phyloP scores from a whole-genome alignment of 2,329 filamentous ascomycete species.

The Coniella lustricola region DNA sequence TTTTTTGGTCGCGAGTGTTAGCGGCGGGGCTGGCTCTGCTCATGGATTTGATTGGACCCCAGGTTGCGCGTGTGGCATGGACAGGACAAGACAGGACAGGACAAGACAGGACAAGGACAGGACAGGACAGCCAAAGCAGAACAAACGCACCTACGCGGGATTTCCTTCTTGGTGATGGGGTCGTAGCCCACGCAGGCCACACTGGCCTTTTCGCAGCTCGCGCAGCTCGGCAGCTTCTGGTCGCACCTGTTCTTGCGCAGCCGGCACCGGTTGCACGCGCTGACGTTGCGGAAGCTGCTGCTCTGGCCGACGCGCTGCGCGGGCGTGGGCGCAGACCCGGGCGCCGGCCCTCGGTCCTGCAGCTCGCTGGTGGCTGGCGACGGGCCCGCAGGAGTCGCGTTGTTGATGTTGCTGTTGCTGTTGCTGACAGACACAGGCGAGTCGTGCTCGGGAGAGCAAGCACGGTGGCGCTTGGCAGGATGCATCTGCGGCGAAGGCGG shows the following conservation, averaged over 20 bases:
- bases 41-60: too few relatives aligned
- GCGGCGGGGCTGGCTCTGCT: too few relatives aligned
- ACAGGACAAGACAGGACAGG: too few relatives aligned
- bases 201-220: slow-evolving; percentile 85
- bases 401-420: too few relatives aligned
- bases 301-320: slow-evolving; percentile 46
- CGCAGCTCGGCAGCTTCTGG: slow-evolving; percentile 83
- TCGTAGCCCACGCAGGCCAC: slow-evolving; percentile 93
- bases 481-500: slow-evolving; percentile 44
- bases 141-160: slow-evolving; percentile 70
- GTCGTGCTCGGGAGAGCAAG: slow-evolving; percentile 35
- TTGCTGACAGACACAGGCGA: too few relatives aligned
- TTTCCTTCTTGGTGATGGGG: slow-evolving; percentile 92
- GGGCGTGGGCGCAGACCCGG: slow-evolving; percentile 19
- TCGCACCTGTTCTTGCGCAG: slow-evolving; percentile 93
- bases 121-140: slow-evolving; percentile 24
- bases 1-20: too few relatives aligned
- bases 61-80: too few relatives aligned
- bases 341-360: too few relatives aligned
- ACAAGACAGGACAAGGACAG: neutral
- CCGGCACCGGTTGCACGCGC: slow-evolving; percentile 88
- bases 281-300: slow-evolving; percentile 76
- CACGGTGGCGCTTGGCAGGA: slow-evolving; percentile 51
- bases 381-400: slow-evolving; percentile 31
- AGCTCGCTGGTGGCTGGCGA: slow-evolving; percentile 26